Conservation (phyloP, 2,329 filamentous ascomycete species). For the Fusarium sp. region DNA sequence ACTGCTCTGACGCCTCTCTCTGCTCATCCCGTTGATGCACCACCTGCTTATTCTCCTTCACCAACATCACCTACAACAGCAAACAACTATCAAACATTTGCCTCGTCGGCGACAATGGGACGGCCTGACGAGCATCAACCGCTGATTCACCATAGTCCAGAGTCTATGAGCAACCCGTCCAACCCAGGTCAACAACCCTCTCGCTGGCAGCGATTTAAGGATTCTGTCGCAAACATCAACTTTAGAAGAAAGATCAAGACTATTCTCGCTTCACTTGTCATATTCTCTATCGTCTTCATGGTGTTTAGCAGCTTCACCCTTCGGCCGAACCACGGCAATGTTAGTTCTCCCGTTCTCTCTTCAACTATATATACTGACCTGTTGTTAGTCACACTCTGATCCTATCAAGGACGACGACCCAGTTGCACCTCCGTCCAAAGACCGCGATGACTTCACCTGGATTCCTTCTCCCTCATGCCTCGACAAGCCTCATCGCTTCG, state of each 20-base stretch:
- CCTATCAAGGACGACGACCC: slow-evolving; percentile 40
- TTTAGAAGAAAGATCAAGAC: slow-evolving; percentile 47
- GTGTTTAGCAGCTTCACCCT: slow-evolving; percentile 42
- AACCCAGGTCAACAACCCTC: slow-evolving; percentile 38
- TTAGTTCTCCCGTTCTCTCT: slow-evolving; percentile 32
- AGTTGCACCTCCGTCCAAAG: slow-evolving; percentile 40
- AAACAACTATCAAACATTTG: slow-evolving; percentile 59
- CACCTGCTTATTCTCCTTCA: slow-evolving; percentile 63
- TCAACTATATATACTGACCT: not conserved
- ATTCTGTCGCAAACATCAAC: slow-evolving; percentile 29
- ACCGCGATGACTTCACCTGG: slow-evolving; percentile 44
- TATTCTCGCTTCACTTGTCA: slow-evolving; percentile 47
- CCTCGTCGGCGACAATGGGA: slow-evolving; percentile 54
- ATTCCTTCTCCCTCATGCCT: slow-evolving; percentile 42
- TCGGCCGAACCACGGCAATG: slow-evolving; percentile 43
- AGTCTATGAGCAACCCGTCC: slow-evolving; percentile 58
- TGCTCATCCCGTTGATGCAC: slow-evolving; percentile 54
- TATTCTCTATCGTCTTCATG: slow-evolving; percentile 49
- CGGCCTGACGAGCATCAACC: slow-evolving; percentile 55
- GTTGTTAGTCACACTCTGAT: slow-evolving; percentile 25
- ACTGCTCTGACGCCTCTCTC: slow-evolving; percentile 15
- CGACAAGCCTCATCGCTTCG: slow-evolving; percentile 18
- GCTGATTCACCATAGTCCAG: slow-evolving; percentile 56
- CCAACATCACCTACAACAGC: slow-evolving; percentile 48
- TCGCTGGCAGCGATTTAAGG: slow-evolving; percentile 48